Evolutionary conservation across 768 basidiomycete species (phyloP).

Genomic region (Leccinum subgranulosum): DNA sequence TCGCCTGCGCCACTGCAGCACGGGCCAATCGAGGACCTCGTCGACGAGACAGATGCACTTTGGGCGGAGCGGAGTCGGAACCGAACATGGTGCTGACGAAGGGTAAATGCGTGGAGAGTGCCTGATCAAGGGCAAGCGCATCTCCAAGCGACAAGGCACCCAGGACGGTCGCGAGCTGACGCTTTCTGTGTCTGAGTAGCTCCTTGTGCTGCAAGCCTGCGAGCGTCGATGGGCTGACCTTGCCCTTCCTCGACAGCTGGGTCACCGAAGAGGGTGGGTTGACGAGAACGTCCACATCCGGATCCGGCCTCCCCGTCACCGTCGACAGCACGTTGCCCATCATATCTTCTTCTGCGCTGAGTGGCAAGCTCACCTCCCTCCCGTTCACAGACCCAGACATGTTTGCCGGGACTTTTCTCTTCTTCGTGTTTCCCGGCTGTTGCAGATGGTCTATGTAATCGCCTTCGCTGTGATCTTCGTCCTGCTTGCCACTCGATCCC

Average conservation of each 20-base stretch:
- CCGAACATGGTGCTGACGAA: constrained; percentile 36
- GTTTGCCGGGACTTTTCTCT: constrained; percentile 80
- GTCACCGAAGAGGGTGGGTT: constrained; percentile 19
- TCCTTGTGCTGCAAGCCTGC: constrained; percentile 78
- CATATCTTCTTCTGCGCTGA: constrained; percentile 42
- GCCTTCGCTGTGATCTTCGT: constrained; percentile 54
- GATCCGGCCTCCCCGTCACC: constrained; percentile 22
- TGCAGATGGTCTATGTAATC: constrained; percentile 68
- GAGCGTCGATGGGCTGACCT: constrained; percentile 56
- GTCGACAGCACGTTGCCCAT: constrained; percentile 25
- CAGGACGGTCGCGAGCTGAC: constrained; percentile 68
- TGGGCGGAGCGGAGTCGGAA: constrained; percentile 27
- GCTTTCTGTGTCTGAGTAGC: constrained; percentile 46
- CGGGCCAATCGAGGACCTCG: constrained; percentile 49
- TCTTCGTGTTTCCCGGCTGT: constrained; percentile 84
- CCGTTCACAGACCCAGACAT: constrained; percentile 38
- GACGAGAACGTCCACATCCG: constrained; percentile 21
- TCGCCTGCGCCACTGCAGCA: constrained; percentile 28
- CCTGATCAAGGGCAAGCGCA: constrained; percentile 74
- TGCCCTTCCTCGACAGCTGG: constrained; percentile 35
- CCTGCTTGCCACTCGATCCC: constrained; percentile 34
- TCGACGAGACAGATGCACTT: constrained; percentile 56
- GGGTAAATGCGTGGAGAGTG: constrained; percentile 49
- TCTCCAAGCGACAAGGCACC: constrained; percentile 65
- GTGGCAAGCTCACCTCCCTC: constrained; percentile 40